Evolutionary conservation across 768 basidiomycete species (phyloP), one percentile per base, ranked within the genome.

Genomic region (Mycena galopus): DNA sequence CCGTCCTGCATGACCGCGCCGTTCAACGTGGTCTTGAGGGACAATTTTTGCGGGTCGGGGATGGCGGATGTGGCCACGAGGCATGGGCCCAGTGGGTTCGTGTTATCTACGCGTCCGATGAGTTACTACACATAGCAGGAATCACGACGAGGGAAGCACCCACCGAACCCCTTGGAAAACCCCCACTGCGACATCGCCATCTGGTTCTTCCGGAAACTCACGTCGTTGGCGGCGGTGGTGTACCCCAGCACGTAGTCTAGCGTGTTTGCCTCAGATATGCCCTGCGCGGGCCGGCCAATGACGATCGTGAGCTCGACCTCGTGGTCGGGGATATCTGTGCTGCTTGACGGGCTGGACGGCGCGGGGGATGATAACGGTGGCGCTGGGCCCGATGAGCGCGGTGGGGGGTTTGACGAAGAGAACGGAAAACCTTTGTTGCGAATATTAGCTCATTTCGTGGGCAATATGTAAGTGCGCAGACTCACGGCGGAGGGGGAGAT

Each of bases 151-250:
- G 16, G 32, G 30, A 12, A 19, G 35, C 29, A 76, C 87, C 29
- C 68, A 92, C 94, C 95, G 75, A 95, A 97, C 50, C 92, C 87
- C 81, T 97, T 97, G 30, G 94, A 95, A 81, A 95, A 96, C 33
- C 88, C 85, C 95, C 96, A 97, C 76, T 97, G 96, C 0, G 92
- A 92, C 12, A 92, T 91, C 4, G 90, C 89, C 82, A 93, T 84
- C 79, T 96, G 96, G 76, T 93, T 91, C 73, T 92, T 90, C 50
- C 96, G 89, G 88, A 96, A 95, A 6, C 94, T 95, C 3, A 71
- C 94, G 77, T 95, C 94, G 77, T 95, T 95, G 5, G 90, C 92
- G 3, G 86, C 92, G 4, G 93, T n/a, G n/a, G n/a, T 94, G 78
- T 95, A 97, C 2, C 89, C 95, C 0, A 96, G 87, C 21, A 97